phyloP scores from a whole-genome alignment of 768 basidiomycete species.

The Tephrocybe sp. region DNA sequence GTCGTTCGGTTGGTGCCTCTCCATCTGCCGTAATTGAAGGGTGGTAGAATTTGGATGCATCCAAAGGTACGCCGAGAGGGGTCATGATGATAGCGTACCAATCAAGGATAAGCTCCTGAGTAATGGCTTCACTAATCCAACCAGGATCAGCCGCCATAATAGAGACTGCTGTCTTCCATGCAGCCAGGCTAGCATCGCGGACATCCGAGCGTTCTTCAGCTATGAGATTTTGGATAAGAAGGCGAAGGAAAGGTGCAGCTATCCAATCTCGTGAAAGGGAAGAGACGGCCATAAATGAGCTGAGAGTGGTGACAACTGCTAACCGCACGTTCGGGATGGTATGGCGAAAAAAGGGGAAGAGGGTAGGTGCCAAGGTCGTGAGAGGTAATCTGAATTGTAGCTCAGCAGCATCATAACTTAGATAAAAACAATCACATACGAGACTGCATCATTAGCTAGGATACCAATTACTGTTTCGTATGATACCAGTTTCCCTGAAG shows the following conservation, averaged over 20 bases:
- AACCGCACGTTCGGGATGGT: conserved; percentile 92
- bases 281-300: conserved; percentile 80
- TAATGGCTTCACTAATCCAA: conserved; percentile 52
- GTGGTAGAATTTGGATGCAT: conserved; percentile 67
- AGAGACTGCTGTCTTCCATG: conserved; percentile 73
- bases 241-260: conserved; percentile 67
- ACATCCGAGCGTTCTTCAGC: conserved; percentile 90
- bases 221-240: conserved; percentile 92
- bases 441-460: conserved; percentile 63
- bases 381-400: conserved; percentile 65
- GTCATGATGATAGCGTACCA: conserved; percentile 93
- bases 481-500: conserved; percentile 76
- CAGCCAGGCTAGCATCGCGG: conserved; percentile 64
- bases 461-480: conserved; percentile 77
- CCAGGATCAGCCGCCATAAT: conserved; percentile 47
- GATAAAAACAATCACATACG: conserved; percentile 51
- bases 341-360: conserved; percentile 97
- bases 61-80: conserved; percentile 80
- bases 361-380: conserved; percentile 76
- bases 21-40: conserved; percentile 52
- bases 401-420: background rate
- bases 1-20: conserved; percentile 56
- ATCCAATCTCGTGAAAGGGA: conserved; percentile 84
- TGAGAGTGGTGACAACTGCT: conserved; percentile 87
- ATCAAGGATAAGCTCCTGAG: conserved; percentile 63